A percentile compares a stretch with the other conserved stretches of the same genome.
These are phyloP conservation scores for Chloranthus sessilifolius DNA, from an alignment of 164 flowering plant genomes.

Conservation along the genomic window DNA sequence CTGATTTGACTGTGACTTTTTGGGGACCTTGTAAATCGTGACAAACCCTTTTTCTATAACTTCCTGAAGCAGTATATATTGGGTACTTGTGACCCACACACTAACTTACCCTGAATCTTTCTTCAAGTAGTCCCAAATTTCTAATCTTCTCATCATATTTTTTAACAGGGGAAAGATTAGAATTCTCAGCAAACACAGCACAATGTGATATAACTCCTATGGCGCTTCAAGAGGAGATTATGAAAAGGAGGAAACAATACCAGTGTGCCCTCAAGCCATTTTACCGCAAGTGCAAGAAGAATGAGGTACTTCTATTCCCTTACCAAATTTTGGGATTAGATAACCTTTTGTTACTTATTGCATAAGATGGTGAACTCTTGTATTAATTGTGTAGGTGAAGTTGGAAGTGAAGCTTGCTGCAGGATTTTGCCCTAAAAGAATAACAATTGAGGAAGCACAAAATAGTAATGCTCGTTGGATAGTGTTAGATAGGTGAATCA, in stretches of 20 bases:
- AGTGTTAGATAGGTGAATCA: conserved; percentile 34
- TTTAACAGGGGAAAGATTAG: conserved; percentile 40
- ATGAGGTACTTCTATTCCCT: conserved; percentile 22
- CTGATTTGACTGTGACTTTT: not conserved
- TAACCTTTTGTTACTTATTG: not conserved
- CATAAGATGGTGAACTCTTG: not conserved
- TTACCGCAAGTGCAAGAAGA: conserved; percentile 35
- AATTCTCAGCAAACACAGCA: conserved; percentile 25
- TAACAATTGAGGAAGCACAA: conserved; percentile 37
- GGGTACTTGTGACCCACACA: no score
- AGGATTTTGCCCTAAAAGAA: conserved; percentile 28
- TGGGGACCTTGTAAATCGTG: not conserved
- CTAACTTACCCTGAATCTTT: not conserved
- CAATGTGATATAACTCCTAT: conserved; percentile 25
- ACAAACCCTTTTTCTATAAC: not conserved
- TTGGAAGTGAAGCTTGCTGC: conserved; percentile 45
- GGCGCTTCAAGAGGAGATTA: conserved; percentile 33
- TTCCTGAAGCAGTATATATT: not conserved
- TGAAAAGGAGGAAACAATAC: conserved; percentile 32
- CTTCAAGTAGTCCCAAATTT: not conserved
- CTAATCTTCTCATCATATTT: not conserved
- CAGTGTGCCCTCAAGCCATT: conserved; percentile 38
- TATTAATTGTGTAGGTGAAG: conserved; percentile 29
- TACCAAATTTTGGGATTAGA: not conserved
- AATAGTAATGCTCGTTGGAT: conserved; percentile 38